phyloP scores from a whole-genome alignment of 1,284 basidiomycete species.

The Microbotryum silenes-acaulis region DNA sequence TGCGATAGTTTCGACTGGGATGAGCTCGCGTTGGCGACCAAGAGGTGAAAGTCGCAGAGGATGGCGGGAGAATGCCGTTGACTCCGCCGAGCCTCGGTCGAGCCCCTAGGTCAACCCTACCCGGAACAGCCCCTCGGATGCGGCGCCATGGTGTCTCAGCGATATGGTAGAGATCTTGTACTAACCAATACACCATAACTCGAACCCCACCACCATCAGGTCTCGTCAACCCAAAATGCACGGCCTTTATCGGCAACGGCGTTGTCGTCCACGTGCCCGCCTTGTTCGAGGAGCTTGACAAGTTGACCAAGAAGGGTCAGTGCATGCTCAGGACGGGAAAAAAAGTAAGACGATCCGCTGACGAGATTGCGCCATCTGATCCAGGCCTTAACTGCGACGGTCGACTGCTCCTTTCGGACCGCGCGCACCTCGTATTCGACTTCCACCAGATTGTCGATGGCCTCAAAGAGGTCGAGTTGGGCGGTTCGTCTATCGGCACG shows the following conservation, averaged over 20 bases:
- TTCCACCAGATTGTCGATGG: slow-evolving; percentile 99
- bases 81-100: no score
- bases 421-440: slow-evolving; percentile 94
- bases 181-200: background rate
- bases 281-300: slow-evolving; percentile 89
- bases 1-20: background rate
- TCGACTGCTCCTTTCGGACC: slow-evolving; percentile 87
- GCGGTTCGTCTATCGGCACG: slow-evolving; percentile 89
- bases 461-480: slow-evolving; percentile 93
- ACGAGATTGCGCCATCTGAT: background rate
- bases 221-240: slow-evolving; percentile 79
- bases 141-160: no score
- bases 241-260: slow-evolving; percentile 83
- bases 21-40: background rate
- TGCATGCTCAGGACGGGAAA: background rate
- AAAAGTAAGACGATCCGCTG: no score
- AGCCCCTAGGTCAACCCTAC: no score
- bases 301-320: slow-evolving; percentile 73
- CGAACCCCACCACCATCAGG: slow-evolving; percentile 47
- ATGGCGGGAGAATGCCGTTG: no score
- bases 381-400: slow-evolving; percentile 76
- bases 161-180: no score
- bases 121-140: no score
- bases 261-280: slow-evolving; percentile 93
- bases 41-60: no score